Evolutionary conservation across 2,329 filamentous ascomycete species (phyloP), one percentile per base, ranked within the genome.

Genomic region (Colletotrichum gloeosporioides): DNA sequence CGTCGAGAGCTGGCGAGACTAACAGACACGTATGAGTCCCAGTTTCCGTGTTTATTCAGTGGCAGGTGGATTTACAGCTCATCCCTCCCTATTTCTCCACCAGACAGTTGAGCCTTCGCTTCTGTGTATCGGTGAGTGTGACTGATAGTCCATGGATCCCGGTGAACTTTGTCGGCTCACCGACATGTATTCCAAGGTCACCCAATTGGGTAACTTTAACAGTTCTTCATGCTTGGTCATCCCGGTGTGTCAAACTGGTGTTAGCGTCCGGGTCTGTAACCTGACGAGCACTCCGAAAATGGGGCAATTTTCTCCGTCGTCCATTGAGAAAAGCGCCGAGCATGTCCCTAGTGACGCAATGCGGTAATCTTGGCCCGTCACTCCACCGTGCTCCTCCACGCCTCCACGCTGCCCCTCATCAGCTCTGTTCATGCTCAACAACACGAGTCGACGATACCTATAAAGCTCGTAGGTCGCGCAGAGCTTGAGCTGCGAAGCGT

Each of bases 241-340:
- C 69, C 49, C 73, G 10, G 73, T 44, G 44, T 69, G 64, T 68
- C 57, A 76, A 69, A 18, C 6, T 18, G 34, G 70, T 31, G 39
- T 65, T 76, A 76, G 73, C 73, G 69, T 36, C 36, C 34, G 15
- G 10, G 31, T 67, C 31, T 31, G 34, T 57, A 49, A 75, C 29
- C 29, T 59, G 69, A 63, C 55, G 27, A 39, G 29, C 34, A 36
- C 9, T 2, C 44, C 44, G 70, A 53, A 69, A 76, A 76, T 59
- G 74, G 74, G 74, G 74, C 74, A 53, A 49, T 73, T 55, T 63
- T 65, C 64, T 69, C 70, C 70, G 70, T 15, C 10, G 44, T 53
- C 74, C 74, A 76, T 69, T 76, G 70, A 69, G 64, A 76, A 61
- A 73, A 76, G n/a, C 74, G 74, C 74, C 64, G 74, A 76, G 59